Evolutionary conservation across 2,329 filamentous ascomycete species (phyloP).

Genomic region (Fusarium albosuccineum): DNA sequence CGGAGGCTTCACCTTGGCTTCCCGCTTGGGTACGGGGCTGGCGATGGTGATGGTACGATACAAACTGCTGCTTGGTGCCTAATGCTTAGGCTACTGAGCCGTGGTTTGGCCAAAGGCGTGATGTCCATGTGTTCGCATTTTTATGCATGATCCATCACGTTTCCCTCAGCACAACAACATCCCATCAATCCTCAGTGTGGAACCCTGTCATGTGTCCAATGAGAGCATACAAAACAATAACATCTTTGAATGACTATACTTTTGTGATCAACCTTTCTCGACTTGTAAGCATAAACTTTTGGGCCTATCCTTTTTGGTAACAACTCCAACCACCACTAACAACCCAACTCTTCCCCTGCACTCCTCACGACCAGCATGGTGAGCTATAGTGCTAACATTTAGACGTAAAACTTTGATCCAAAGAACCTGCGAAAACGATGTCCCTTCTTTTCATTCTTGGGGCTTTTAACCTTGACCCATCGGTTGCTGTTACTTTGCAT

Average conservation of each 20-base stretch:
- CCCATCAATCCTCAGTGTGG: not conserved
- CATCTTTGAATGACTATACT: not conserved
- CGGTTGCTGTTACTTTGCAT: conserved; percentile 49
- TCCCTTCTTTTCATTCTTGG: conserved; percentile 35
- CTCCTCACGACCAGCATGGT: not conserved
- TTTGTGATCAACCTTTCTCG: not conserved
- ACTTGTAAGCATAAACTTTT: conserved; percentile 1
- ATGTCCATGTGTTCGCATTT: conserved; percentile 4
- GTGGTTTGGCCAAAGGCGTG: not conserved
- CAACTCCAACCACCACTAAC: not conserved
- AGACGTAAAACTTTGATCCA: conserved; percentile 47
- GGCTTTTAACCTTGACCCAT: conserved; percentile 51
- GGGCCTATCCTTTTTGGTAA: not conserved
- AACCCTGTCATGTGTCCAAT: not conserved
- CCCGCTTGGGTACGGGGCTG: not conserved
- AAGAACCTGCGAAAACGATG: conserved; percentile 61
- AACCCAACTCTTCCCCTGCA: not conserved
- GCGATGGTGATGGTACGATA: conserved; percentile 1
- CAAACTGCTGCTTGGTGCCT: conserved; percentile 4
- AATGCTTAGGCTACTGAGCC: not conserved
- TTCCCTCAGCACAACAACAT: not conserved
- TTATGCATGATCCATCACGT: conserved; percentile 2
- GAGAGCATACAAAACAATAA: not conserved
- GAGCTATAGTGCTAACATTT: too few species aligned
- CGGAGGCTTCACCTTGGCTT: conserved; percentile 5